Base-by-base conservation (phyloP, 805 yeast species). In the Metschnikowia baotianmanensis region DNA sequence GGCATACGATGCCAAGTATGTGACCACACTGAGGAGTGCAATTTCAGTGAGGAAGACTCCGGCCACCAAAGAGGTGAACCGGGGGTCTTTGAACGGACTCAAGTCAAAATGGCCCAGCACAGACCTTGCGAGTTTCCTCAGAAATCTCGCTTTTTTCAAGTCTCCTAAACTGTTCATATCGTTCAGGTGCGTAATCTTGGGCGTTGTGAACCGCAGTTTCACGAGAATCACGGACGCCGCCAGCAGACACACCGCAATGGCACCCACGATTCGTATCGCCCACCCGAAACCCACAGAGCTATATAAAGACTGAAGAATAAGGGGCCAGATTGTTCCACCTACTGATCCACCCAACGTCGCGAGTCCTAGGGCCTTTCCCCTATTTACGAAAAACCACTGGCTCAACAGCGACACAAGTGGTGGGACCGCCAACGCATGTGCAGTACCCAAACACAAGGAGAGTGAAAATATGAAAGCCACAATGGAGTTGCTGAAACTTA, bases 341-440 rank as follows among this genome's bases (percentile, higher is more conserved):
- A 79, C 58, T 3, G 84, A 77, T 1, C 86, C 86, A 2, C 87
- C 88, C 8, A 78, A 61, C 40, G 82, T 77, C 4, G 83, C 82
- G 3, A 80, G 48, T 0, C 87, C 86, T 25, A 79, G 64, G 5
- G 81, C 83, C 44, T 71, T 65, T 1, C 83, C 89, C 50, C 89
- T 66, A 50, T 69, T 80, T 24, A 59, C 62, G 27, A 67, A 61
- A 56, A 83, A 83, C 82, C 86, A 83, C 45, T 83, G 86, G 19
- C 81, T 77, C 0, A 82, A 70, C 13, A 77, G 78, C 6, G 85
- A 75, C 2, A 83, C 67, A 26, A 79, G 57, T 0, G 88, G 87
- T 6, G 81, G 72, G 62, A 79, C 73, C 24, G 82, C 66, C 24
- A 81, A 61, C 1, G 83, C 83, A 26, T 76, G 70, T 0, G 86